Evolutionary conservation across 140 eudicot genomes (phyloP).

Genomic region (Oenanthe javanica): DNA sequence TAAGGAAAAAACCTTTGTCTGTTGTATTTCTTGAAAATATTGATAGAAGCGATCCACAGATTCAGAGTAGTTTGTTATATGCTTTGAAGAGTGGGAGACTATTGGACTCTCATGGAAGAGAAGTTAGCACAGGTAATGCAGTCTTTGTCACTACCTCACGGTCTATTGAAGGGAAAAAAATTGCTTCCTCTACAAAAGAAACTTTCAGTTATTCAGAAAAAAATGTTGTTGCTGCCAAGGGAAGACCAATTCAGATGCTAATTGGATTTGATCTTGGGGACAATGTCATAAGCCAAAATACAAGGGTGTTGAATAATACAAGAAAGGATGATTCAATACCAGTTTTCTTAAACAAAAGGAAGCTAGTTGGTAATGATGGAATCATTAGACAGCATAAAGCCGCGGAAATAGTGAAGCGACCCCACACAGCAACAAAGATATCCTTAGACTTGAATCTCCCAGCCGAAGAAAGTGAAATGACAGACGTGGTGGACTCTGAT

Average conservation of each 20-base stretch:
- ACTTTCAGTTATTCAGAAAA: slow-evolving; percentile 35
- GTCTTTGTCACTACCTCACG: slow-evolving; percentile 47
- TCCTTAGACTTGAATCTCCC: slow-evolving; percentile 72
- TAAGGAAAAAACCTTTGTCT: slow-evolving; percentile 47
- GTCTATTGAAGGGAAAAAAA: slow-evolving; percentile 7
- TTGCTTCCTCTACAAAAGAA: slow-evolving; percentile 10
- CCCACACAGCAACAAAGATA: slow-evolving; percentile 31
- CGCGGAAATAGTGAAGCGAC: slow-evolving; percentile 34
- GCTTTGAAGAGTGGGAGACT: slow-evolving; percentile 59
- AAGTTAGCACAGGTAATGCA: slow-evolving; percentile 47
- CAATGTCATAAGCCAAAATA: slow-evolving; percentile 15
- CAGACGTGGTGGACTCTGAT: slow-evolving; percentile 14
- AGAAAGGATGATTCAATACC: slow-evolving; percentile 14
- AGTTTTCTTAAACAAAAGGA: slow-evolving; percentile 52
- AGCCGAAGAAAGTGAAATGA: slow-evolving; percentile 42
- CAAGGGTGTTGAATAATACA: slow-evolving; percentile 15
- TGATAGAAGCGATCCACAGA: slow-evolving; percentile 54
- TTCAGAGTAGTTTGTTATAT: slow-evolving; percentile 47
- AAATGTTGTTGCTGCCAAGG: slow-evolving; percentile 30
- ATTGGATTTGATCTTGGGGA: slow-evolving; percentile 62
- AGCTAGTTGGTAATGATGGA: slow-evolving; percentile 26
- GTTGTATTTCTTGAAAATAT: slow-evolving; percentile 63
- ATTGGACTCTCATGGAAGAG: slow-evolving; percentile 74
- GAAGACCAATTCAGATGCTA: slow-evolving; percentile 37
- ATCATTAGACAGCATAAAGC: slow-evolving; percentile 7